Percentiles rank a stretch among this genome's conserved stretches.
Conservation (phyloP, 371 early-diverging fungal species). For the Mucor lusitanicus region DNA sequence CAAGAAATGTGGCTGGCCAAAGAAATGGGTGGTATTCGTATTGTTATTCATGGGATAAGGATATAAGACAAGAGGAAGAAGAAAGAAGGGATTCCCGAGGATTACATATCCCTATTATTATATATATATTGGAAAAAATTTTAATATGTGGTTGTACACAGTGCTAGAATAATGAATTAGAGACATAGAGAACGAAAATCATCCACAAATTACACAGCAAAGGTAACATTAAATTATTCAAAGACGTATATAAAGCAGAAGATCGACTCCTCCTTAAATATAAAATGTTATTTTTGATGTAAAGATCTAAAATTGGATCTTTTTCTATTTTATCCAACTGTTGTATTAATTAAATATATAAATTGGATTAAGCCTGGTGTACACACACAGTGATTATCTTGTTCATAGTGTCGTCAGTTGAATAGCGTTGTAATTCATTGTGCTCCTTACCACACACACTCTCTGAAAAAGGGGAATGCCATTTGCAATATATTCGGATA, state of each 20-base stretch:
- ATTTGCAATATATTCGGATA: background rate
- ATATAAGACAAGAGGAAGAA: background rate
- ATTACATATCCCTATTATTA: conserved; percentile 6
- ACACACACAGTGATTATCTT: background rate
- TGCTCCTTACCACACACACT: background rate
- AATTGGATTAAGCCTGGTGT: background rate
- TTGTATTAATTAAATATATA: conserved; percentile 2
- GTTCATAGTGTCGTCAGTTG: background rate
- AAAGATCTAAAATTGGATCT: background rate
- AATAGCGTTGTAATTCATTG: background rate
- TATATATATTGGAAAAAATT: background rate
- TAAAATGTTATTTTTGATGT: background rate
- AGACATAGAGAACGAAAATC: background rate
- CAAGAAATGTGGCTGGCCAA: background rate
- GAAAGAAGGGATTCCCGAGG: background rate
- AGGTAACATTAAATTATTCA: conserved; percentile 11
- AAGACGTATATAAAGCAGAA: background rate
- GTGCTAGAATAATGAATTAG: background rate
- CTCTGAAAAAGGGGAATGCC: background rate
- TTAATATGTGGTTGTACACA: conserved; percentile 23
- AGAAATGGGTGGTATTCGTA: background rate
- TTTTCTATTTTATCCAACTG: background rate
- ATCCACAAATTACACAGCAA: background rate
- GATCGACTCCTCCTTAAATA: conserved; percentile 15
- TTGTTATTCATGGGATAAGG: conserved; percentile 10